A percentile compares a stretch with the other conserved stretches of the same genome.
Conservation (phyloP, 805 yeast genomes). For the Saccharomycopsis lassenensis region DNA sequence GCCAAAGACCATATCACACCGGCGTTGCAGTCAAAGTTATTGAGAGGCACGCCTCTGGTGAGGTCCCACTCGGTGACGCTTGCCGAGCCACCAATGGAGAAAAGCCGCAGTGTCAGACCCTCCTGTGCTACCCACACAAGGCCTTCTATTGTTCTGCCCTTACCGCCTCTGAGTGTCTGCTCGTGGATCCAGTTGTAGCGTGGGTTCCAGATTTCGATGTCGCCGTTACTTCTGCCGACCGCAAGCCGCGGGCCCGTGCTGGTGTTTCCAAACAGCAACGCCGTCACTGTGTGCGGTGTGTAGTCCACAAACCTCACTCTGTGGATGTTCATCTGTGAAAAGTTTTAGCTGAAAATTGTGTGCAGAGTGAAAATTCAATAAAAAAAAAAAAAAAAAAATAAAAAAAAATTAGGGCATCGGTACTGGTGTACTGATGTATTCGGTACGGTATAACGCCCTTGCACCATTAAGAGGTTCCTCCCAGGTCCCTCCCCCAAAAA, state of each 20-base stretch:
- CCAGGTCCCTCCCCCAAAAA: no score
- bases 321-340: conserved; percentile 78
- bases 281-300: conserved; percentile 74
- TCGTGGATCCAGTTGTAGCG: conserved; percentile 75
- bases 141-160: conserved; percentile 81
- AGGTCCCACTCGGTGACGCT: conserved; percentile 88
- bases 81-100: conserved; percentile 92
- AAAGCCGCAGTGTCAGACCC: conserved; percentile 48
- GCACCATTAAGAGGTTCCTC: no score
- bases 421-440: no score
- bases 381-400: no score
- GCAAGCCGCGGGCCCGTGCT: conserved; percentile 65
- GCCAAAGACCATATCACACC: conserved; percentile 90
- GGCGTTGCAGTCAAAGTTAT: conserved; percentile 79
- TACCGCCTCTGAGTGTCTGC: conserved; percentile 59
- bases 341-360: neutral
- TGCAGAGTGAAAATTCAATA: no score
- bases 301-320: conserved; percentile 88
- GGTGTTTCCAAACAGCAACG: conserved; percentile 59
- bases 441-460: no score
- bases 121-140: conserved; percentile 55
- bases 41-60: conserved; percentile 55
- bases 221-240: conserved; percentile 88
- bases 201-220: conserved; percentile 94
- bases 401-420: no score